Base-by-base conservation (phyloP, 192 early-diverging fungal genomes). In the Fimicolochytrium jonesii region DNA sequence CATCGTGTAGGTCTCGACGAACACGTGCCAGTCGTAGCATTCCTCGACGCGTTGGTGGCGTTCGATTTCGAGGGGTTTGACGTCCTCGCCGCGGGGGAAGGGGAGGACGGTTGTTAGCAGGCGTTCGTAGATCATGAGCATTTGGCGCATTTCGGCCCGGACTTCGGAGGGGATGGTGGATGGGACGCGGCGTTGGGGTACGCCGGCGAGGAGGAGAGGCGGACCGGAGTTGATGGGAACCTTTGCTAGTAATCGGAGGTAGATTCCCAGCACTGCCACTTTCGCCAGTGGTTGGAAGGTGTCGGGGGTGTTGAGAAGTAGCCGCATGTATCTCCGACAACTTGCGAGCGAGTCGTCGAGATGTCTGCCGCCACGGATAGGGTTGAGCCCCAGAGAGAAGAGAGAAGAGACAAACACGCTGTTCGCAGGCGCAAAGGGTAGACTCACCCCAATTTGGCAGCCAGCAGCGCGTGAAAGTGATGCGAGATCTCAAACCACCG, bases 51-150 rank as follows among this genome's bases (percentile, higher is more conserved):
- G 30, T 31, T 26, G 43, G 42, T 79, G 51, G 25, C 65, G 60
- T 15, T 54, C 53, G 18, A 22, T 41, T 41, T 61, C 59, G 35
- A 58, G 22, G 15, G 18, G 49, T 22, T 33, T 59, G 49, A 48
- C 60, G 39, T 74, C 67, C 59, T 66, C 75, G 22, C 68, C 72
- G 52, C 65, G 43, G 3, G 79, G 79, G 53, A 81, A 81, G 10
- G 54, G 37, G 30, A 65, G 66, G 6, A 69, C 31, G 22, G 53
- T 44, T 7, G 66, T 66, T n/a, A 73, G 64, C 22, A 81, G 60
- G 43, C 43, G 58, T 56, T 81, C 79, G 56, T 78, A 81, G 15
- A 61, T 22, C n/a, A 71, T 61, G 20, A 78, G 32, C 10, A 48
- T 28, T 17, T 18, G 34, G 22, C 59, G 68, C 44, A 77, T 49